These are phyloP conservation scores for Breynia disticha DNA, from an alignment of 441 rosid genomes.

Conservation along the genomic window DNA sequence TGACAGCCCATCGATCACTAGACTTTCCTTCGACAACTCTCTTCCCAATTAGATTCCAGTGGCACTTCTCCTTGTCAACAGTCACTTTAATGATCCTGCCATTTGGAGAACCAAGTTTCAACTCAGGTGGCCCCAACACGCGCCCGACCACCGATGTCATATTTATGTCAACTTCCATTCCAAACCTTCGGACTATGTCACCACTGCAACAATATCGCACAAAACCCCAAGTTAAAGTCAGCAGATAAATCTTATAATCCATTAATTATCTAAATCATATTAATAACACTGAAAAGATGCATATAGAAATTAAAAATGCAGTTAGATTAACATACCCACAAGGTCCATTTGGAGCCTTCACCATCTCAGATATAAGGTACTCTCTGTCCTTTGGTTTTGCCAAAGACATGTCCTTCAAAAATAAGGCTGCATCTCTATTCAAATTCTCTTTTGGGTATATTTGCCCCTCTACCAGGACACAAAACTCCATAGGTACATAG, in stretches of 20 bases:
- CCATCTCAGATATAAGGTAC: conserved; percentile 37
- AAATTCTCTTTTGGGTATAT: conserved; percentile 55
- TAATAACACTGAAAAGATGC: background rate
- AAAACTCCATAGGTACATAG: conserved; percentile 68
- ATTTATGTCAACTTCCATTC: conserved; percentile 42
- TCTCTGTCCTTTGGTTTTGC: conserved; percentile 35
- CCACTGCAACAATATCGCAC: conserved; percentile 25
- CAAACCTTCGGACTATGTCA: conserved; percentile 38
- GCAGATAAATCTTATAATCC: too few relatives aligned
- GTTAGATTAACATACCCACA: conserved; percentile 38
- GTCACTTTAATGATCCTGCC: conserved; percentile 33
- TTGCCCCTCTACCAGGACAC: conserved; percentile 62
- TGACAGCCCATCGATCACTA: conserved; percentile 55
- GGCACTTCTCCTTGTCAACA: conserved; percentile 56
- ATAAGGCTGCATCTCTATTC: conserved; percentile 24
- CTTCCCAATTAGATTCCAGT: conserved; percentile 67
- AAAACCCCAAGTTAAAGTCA: background rate
- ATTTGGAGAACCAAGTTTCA: conserved; percentile 35
- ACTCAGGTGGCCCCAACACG: conserved; percentile 59
- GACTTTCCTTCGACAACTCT: conserved; percentile 60
- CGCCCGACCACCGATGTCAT: conserved; percentile 66
- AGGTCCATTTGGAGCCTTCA: conserved; percentile 42
- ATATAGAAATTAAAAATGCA: background rate
- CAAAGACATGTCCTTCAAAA: conserved; percentile 42
- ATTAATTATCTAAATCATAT: too few relatives aligned